Base-by-base conservation (phyloP, 2,329 filamentous ascomycete genomes). In the Teratosphaeriaceae sp. region DNA sequence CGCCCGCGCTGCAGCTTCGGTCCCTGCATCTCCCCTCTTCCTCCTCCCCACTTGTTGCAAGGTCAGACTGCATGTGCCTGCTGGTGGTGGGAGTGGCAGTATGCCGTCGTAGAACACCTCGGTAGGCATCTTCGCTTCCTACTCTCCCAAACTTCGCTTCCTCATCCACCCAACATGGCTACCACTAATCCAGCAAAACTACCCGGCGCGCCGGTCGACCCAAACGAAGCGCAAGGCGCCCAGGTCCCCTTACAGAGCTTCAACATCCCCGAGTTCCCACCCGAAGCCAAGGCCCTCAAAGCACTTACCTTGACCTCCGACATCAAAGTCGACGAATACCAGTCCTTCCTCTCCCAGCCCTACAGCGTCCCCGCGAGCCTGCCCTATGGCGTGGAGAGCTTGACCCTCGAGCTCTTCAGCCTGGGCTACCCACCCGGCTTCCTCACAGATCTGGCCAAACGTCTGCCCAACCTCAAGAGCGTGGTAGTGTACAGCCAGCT, bases 371-470 rank as follows among this genome's bases (percentile, higher is more conserved):
- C 68, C 19, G 36, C 53, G 13, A 33, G 26, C 7, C 56, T 73
- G 0, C 70, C 70, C 0, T 20, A 41, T 12, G 55, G 52, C 16
- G 69, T 73, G 48, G 66, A 67, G 24, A 57, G 56, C 43, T 57
- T 74, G 2, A 72, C 69, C 0, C 64, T 74, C 31, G 71, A 74
- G 50, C 61, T 72, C 21, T 74, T 74, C 62, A 63, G 63, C 11
- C 57, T 73, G 5, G 71, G 71, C 24, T 74, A 71, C 51, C 68
- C 62, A 6, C 61, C 64, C 0, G 64, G 63, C 9, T 74, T 71
- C 52, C 58, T 73, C 12, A 60, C 54, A 7, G 52, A 57, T 1
- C 55, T 74, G 3, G 63, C 65, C 5, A 54, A 60, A n/a, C 50
- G 59, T 3, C 51, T 73, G 2, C 64, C 65, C 3, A 65, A 67